Evolutionary conservation across 2,329 filamentous ascomycete species (phyloP), one percentile per base, ranked within the genome.

Genomic region (Trichoderma sp.): DNA sequence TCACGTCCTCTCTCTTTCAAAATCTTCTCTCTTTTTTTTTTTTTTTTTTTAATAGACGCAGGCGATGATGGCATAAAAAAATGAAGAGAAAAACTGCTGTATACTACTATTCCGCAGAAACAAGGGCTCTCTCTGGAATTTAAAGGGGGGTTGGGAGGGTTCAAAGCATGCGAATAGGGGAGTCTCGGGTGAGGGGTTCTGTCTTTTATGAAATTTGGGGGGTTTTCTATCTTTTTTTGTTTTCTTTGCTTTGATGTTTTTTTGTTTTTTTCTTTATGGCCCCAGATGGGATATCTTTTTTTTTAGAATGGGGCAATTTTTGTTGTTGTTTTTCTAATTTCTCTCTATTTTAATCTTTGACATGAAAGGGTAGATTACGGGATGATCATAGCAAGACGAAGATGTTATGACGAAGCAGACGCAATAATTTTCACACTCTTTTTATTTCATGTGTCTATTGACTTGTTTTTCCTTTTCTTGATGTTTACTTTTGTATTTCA

Each of bases 1-100:
- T 64, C 6, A 29, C 37, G 25, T 27, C n/a, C 48, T 34, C 19
- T 25, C 25, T 22, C 4, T 53, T 29, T 25, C 34, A 37, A 29
- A 9, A 54, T 54, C 9, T 54, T 54, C n/a, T 10, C 19, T n/a
- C 13, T 42, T 42, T 32, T 39, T 54, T 10, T 27, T n/a, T n/a
- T 42, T 10, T 27, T n/a, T n/a, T 42, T 42, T 32, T 39, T 54
- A 63, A 63, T 63, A 63, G 59, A 63, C 59, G 32, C 42, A 50
- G 45, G 58, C 19, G 42, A 34, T 52, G 59, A 50, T 52, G 59
- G 59, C 9, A 54, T 27, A 32, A 32, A 22, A 53, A 53, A 53
- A n/a, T 6, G 19, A 32, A 19, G 39, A 45, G 39, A 45, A 59
- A 42, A 59, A 59, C 56, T 42, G 56, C 56, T 59, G 56, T 45